Conservation (phyloP, 345 rosid species). For the Tarenaya hassleriana region DNA sequence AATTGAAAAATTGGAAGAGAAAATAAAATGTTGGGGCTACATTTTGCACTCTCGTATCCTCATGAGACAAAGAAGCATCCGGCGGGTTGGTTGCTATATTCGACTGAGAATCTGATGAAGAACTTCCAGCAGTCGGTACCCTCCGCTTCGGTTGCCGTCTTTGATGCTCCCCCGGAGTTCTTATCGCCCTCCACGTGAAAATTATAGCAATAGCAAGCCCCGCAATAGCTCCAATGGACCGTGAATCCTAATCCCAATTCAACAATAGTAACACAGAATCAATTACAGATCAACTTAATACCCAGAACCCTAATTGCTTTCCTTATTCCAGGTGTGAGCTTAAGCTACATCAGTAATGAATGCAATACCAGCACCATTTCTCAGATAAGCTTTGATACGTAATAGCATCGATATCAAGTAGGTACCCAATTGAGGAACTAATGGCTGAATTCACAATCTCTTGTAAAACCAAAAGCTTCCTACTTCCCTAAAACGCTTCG, state of each 20-base stretch:
- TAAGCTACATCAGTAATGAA: neutral
- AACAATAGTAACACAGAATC: conserved; percentile 2
- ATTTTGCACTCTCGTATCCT: conserved; percentile 57
- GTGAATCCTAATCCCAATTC: conserved; percentile 55
- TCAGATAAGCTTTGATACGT: neutral
- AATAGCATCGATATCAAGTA: neutral
- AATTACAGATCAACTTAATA: conserved; percentile 2
- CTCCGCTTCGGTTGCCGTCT: conserved; percentile 78
- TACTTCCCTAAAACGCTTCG: neutral
- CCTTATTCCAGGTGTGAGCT: neutral
- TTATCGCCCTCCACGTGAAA: conserved; percentile 70
- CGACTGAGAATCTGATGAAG: conserved; percentile 40
- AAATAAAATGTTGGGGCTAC: conserved; percentile 43
- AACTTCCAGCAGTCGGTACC: conserved; percentile 40
- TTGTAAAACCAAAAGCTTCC: neutral
- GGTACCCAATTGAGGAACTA: neutral
- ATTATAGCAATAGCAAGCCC: conserved; percentile 91
- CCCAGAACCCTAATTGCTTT: neutral
- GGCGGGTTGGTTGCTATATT: conserved; percentile 35
- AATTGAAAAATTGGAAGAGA: neutral
- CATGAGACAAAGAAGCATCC: conserved; percentile 40
- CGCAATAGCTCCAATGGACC: conserved; percentile 88
- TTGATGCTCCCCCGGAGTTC: conserved; percentile 58
- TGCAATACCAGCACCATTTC: neutral
- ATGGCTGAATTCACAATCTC: conserved; percentile 9